phyloP scores from a whole-genome alignment of 495 filamentous ascomycete species.

The Cenococcum geophilum region DNA sequence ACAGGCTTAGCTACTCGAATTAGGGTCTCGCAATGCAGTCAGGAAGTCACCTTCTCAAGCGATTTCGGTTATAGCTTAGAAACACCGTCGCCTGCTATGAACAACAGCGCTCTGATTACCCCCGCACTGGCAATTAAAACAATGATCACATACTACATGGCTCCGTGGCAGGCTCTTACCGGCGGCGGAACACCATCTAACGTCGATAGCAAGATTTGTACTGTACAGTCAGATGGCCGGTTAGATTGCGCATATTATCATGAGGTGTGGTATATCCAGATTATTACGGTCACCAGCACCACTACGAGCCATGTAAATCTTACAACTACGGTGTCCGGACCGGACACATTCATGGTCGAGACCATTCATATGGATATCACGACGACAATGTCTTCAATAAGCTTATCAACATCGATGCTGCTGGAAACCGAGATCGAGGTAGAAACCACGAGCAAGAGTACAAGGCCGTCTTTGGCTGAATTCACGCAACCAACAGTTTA shows the following conservation, averaged over 20 bases:
- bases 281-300: slow-evolving; percentile 29
- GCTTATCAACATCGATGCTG: slow-evolving; percentile 28
- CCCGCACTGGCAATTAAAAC: slow-evolving; percentile 30
- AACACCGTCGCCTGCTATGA: slow-evolving; percentile 26
- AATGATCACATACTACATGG: slow-evolving; percentile 35
- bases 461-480: neutral
- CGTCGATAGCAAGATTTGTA: slow-evolving; percentile 34
- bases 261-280: slow-evolving; percentile 32
- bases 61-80: slow-evolving; percentile 32
- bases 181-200: slow-evolving; percentile 27
- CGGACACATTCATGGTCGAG: slow-evolving; percentile 31
- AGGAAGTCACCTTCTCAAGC: slow-evolving; percentile 38
- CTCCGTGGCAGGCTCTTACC: slow-evolving; percentile 35
- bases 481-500: neutral
- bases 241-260: slow-evolving; percentile 32
- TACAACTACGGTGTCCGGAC: slow-evolving; percentile 32
- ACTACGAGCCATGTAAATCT: slow-evolving; percentile 28
- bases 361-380: slow-evolving; percentile 33
- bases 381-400: slow-evolving; percentile 30
- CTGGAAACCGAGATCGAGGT: slow-evolving; percentile 23
- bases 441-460: slow-evolving; percentile 20
- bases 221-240: slow-evolving; percentile 21
- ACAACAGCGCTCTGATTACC: slow-evolving; percentile 23
- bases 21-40: slow-evolving; percentile 33
- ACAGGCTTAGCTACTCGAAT: slow-evolving; percentile 28